phyloP scores from a whole-genome alignment of 208 protist genomes.

The Porcisia deanei region DNA sequence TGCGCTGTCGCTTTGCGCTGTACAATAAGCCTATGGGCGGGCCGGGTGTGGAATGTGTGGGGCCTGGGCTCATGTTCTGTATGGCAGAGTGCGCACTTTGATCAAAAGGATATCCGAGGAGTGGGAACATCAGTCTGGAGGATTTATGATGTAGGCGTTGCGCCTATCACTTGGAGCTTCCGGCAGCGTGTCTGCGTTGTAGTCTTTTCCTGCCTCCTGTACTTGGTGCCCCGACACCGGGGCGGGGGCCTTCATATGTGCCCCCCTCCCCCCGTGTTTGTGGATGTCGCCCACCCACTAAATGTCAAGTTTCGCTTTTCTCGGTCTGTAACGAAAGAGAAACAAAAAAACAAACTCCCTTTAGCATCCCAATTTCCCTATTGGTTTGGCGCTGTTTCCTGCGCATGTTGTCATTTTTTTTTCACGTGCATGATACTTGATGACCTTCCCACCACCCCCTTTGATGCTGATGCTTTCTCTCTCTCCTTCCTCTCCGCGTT shows the following conservation, averaged over 20 bases:
- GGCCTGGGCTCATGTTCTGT: background rate
- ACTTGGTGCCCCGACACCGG: no score
- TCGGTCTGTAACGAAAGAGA: no score
- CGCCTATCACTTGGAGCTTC: no score
- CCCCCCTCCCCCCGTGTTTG: no score
- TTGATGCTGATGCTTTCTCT: background rate
- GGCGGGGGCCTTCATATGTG: no score
- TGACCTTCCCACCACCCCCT: background rate
- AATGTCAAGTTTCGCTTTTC: no score
- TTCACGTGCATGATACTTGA: background rate
- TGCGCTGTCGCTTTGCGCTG: background rate
- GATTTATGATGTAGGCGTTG: no score
- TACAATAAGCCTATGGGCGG: background rate
- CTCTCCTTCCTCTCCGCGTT: no score
- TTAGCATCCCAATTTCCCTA: background rate
- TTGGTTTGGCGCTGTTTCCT: background rate
- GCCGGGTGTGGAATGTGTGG: background rate
- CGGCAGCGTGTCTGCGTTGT: no score
- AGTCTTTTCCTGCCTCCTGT: no score
- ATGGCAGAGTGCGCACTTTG: background rate
- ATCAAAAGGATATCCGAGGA: background rate
- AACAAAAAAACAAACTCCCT: no score
- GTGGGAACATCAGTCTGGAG: background rate
- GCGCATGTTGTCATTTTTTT: background rate
- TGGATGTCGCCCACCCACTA: no score